Percentiles rank a stretch among this genome's conserved stretches.
Conservation (phyloP, 2,329 filamentous ascomycete genomes). For the Tetracladium maxilliforme region DNA sequence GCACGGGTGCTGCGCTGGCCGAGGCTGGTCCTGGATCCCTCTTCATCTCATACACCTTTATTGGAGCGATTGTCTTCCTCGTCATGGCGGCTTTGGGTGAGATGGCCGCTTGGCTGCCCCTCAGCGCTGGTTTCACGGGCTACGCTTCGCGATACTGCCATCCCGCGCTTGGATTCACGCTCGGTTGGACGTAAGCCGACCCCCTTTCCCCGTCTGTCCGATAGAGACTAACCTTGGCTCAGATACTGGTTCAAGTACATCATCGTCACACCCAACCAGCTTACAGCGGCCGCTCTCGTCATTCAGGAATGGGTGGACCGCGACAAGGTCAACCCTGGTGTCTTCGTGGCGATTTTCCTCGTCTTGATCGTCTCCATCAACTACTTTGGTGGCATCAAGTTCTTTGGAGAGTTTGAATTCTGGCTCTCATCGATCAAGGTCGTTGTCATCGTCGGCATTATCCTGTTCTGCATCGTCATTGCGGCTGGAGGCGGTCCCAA, state of each 20-base stretch:
- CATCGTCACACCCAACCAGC: slow-evolving; percentile 72
- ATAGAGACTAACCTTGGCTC: slow-evolving; percentile 7
- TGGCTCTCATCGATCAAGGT: slow-evolving; percentile 18
- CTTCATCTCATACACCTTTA: slow-evolving; percentile 55
- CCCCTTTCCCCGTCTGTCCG: slow-evolving; percentile 1
- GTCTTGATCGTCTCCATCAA: slow-evolving; percentile 50
- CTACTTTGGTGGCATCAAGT: slow-evolving; percentile 34
- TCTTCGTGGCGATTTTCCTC: slow-evolving; percentile 63
- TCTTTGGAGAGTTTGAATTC: slow-evolving; percentile 27
- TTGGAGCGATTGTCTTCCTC: slow-evolving; percentile 61
- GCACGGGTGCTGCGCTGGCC: slow-evolving; percentile 32
- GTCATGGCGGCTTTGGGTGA: slow-evolving; percentile 74
- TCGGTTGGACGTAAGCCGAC: slow-evolving; percentile 50
- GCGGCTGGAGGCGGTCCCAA: slow-evolving; percentile 51
- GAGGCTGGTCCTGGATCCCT: slow-evolving; percentile 46
- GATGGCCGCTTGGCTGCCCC: slow-evolving; percentile 72
- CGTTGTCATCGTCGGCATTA: slow-evolving; percentile 48
- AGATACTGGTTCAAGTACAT: slow-evolving; percentile 47
- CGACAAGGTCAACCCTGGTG: slow-evolving; percentile 57
- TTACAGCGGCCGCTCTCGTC: slow-evolving; percentile 67
- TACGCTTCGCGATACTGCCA: slow-evolving; percentile 71
- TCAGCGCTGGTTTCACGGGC: slow-evolving; percentile 66
- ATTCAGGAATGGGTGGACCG: slow-evolving; percentile 62
- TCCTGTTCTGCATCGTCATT: slow-evolving; percentile 48
- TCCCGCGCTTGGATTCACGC: slow-evolving; percentile 64